phyloP scores from a whole-genome alignment of 106 monocot species.

The Xerophyta viscosa region DNA sequence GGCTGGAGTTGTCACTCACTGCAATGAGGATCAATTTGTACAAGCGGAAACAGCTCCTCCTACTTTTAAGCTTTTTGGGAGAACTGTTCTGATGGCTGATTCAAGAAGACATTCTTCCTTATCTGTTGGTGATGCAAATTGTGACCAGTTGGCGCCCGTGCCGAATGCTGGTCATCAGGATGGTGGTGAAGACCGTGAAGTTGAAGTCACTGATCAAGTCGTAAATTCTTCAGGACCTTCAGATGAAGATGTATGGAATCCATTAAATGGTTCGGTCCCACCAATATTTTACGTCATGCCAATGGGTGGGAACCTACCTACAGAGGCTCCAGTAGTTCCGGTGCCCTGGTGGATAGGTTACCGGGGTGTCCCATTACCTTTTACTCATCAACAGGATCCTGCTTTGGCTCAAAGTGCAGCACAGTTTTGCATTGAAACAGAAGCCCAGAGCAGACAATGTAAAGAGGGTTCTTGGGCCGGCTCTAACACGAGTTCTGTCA shows the following conservation, averaged over 20 bases:
- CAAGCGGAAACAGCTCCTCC: slow-evolving; percentile 14
- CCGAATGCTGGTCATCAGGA: not conserved
- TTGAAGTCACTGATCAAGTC: not conserved
- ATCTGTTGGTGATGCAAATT: not conserved
- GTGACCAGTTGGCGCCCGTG: not conserved
- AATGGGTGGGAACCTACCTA: slow-evolving; percentile 2
- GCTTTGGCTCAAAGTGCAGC: not conserved
- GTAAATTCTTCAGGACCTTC: not conserved
- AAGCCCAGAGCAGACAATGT: slow-evolving; percentile 1
- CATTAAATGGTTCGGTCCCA: slow-evolving; percentile 14
- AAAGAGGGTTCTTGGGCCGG: slow-evolving; percentile 31
- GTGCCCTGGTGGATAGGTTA: slow-evolving; percentile 25
- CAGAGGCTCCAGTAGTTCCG: slow-evolving; percentile 3
- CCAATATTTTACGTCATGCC: slow-evolving; percentile 31
- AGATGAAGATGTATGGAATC: slow-evolving; percentile 9
- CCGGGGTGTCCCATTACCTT: slow-evolving; percentile 18
- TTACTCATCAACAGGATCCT: slow-evolving; percentile 9
- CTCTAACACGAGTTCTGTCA: slow-evolving; percentile 18
- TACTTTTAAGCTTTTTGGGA: slow-evolving; percentile 67
- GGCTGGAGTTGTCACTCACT: no score
- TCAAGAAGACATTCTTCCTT: no score
- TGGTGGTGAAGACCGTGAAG: not conserved
- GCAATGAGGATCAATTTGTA: slow-evolving; percentile 13
- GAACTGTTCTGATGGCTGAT: slow-evolving; percentile 36
- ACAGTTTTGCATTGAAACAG: slow-evolving; percentile 7